These are phyloP conservation scores for Emiliania huxleyi DNA, from an alignment of 78 protist species.

Conservation along the genomic window DNA sequence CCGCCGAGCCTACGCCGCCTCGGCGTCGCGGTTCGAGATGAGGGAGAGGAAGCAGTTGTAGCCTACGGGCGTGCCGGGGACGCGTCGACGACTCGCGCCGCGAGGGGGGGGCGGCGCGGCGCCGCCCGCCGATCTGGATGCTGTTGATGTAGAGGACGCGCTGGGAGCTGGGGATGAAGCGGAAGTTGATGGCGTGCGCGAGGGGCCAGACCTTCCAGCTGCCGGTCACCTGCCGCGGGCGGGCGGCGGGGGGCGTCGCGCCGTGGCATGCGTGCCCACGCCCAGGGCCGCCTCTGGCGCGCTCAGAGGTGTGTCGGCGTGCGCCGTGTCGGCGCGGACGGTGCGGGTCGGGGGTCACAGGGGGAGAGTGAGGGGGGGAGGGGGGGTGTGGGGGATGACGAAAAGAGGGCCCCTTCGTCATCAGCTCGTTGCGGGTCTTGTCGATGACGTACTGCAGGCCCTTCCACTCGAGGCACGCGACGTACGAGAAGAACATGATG, in stretches of 20 bases:
- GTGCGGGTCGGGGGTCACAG: too few species aligned
- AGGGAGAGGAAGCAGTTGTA: slow-evolving; percentile 19
- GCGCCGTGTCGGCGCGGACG: too few species aligned
- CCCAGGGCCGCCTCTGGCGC: too few species aligned
- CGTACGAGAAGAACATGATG: not conserved
- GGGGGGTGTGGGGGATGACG: too few species aligned
- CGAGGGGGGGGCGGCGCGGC: too few species aligned
- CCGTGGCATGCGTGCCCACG: too few species aligned
- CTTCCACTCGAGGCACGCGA: not conserved
- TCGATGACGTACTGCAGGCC: not conserved
- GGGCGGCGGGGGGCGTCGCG: too few species aligned
- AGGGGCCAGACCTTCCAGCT: slow-evolving; percentile 22
- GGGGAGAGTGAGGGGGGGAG: too few species aligned
- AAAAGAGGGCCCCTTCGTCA: not conserved
- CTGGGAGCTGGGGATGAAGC: slow-evolving; percentile 1
- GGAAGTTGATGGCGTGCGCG: slow-evolving; percentile 33
- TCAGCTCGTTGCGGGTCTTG: not conserved
- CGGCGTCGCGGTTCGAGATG: not conserved
- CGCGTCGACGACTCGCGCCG: too few species aligned
- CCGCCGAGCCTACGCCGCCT: too few species aligned
- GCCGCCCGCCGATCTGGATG: slow-evolving; percentile 28
- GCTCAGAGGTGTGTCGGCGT: too few species aligned
- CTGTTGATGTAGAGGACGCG: slow-evolving; percentile 34
- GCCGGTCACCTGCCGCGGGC: not conserved
- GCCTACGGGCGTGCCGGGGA: too few species aligned